Evolutionary conservation across 495 filamentous ascomycete genomes (phyloP), one percentile per base, ranked within the genome.

Genomic region (Aspergillus asperescens): DNA sequence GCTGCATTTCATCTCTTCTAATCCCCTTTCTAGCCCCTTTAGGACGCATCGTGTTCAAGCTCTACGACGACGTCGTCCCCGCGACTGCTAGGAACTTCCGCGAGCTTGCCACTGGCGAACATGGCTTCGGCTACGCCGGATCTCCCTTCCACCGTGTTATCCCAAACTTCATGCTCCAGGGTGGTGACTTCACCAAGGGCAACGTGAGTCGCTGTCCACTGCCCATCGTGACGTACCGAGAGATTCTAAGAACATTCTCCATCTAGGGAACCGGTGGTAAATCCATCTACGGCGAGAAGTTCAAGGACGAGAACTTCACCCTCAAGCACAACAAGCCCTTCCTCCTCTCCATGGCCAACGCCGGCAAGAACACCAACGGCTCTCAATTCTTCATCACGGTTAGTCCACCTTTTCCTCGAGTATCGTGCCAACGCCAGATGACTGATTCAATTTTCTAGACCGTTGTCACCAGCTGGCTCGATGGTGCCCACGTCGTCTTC

Each of bases 91-190:
- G 87, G 67, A 99, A 97, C 80, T 99, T 99, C 82, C 89, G 89
- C 71, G 83, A 85, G 54, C 84, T 99, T 43, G 96, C 92, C 79
- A 96, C 89, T 13, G 82, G 81, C 38, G 87, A 94, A 78, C 84
- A 95, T 72, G 94, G 93, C 25, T 60, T 82, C 40, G 89, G 90
- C 46, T 99, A 89, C 85, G 89, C 91, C 72, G 88, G 85, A 63
- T 92, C 87, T 48, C 66, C 55, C 55, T 99, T 99, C 84, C 93
- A 99, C 78, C 88, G 93, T 55, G 82, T 99, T 60, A 99, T 99
- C 77, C 95, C 95, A 71, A 71, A 85, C 54, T 99, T 99, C 79
- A 99, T 99, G 93, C 88, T 96, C 69, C 93, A 99, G 75, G 93
- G 93, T 62, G 93, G 93, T 72, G 93, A 99, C 74, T 99, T 99